Evolutionary conservation across 2,329 filamentous ascomycete genomes (phyloP).

Genomic region (Paramyrothecium roridum): DNA sequence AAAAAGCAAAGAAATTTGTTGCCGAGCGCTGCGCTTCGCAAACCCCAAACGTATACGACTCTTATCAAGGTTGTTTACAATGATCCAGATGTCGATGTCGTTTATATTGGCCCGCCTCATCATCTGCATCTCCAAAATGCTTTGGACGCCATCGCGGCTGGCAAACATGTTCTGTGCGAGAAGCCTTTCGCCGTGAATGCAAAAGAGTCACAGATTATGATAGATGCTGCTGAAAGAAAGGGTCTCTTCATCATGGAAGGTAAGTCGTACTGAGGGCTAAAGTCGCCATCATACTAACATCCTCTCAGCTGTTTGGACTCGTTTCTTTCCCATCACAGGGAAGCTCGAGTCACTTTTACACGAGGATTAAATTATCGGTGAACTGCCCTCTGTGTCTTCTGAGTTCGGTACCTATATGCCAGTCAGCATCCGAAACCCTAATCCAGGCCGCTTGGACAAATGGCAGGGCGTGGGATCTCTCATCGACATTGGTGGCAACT

Average conservation of each 20-base stretch:
- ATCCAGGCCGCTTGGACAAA: background rate
- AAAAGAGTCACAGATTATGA: slow-evolving; percentile 33
- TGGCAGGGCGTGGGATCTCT: background rate
- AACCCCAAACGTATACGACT: slow-evolving; percentile 25
- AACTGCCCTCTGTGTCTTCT: slow-evolving; percentile 31
- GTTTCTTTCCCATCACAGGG: slow-evolving; percentile 35
- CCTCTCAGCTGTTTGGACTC: slow-evolving; percentile 40
- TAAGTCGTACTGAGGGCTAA: background rate
- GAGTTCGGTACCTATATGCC: slow-evolving; percentile 24
- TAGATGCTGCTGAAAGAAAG: slow-evolving; percentile 32
- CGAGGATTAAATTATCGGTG: slow-evolving; percentile 34
- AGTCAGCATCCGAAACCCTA: background rate
- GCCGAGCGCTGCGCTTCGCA: slow-evolving; percentile 21
- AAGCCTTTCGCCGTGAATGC: slow-evolving; percentile 41
- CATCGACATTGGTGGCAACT: background rate
- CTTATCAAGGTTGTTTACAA: slow-evolving; percentile 35
- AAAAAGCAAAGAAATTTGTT: slow-evolving; percentile 25
- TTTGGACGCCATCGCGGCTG: slow-evolving; percentile 36
- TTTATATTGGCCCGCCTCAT: slow-evolving; percentile 44
- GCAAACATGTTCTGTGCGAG: slow-evolving; percentile 43
- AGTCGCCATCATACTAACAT: background rate
- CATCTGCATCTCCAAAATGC: slow-evolving; percentile 39
- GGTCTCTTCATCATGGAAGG: slow-evolving; percentile 39
- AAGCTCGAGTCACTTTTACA: slow-evolving; percentile 31
- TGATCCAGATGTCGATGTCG: slow-evolving; percentile 37